These are phyloP conservation scores for Capsicum chinense DNA, from an alignment of 257 asterid genomes.

Conservation along the genomic window DNA sequence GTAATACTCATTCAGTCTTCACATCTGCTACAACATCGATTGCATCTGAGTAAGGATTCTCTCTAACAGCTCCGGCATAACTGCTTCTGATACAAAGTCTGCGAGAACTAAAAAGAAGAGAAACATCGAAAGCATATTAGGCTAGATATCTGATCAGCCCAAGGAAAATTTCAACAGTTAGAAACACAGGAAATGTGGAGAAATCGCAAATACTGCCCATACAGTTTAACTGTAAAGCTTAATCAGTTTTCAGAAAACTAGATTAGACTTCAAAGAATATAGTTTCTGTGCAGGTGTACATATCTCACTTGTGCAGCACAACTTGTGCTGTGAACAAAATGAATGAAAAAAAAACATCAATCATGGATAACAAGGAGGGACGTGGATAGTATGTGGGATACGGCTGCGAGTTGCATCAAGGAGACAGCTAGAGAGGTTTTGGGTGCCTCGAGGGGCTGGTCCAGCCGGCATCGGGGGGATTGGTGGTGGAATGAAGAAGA, in stretches of 20 bases:
- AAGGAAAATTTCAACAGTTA: constrained; percentile 20
- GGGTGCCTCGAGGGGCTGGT: too few relatives aligned
- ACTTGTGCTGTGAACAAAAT: neutral
- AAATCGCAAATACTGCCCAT: neutral
- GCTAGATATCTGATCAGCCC: constrained; percentile 15
- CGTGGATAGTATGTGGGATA: too few relatives aligned
- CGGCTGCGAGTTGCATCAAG: too few relatives aligned
- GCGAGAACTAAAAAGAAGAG: constrained; percentile 26
- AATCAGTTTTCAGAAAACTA: constrained; percentile 3
- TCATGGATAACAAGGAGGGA: neutral
- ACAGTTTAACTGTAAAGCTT: neutral
- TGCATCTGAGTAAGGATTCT: constrained; percentile 48
- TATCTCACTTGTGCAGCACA: neutral
- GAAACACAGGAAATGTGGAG: neutral
- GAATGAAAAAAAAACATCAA: neutral
- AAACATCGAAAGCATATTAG: neutral
- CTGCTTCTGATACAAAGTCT: constrained; percentile 63
- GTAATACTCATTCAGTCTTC: constrained; percentile 75
- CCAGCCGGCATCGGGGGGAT: too few relatives aligned
- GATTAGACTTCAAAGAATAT: neutral
- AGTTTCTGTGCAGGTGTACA: constrained; percentile 10
- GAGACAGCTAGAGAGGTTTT: too few relatives aligned
- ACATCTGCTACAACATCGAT: constrained; percentile 91
- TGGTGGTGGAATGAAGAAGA: too few relatives aligned
- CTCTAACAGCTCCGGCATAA: constrained; percentile 55